A percentile compares a stretch with the other conserved stretches of the same genome.
These are phyloP conservation scores for Sonneratia caseolaris DNA, from an alignment of 345 rosid genomes.

Conservation along the genomic window DNA sequence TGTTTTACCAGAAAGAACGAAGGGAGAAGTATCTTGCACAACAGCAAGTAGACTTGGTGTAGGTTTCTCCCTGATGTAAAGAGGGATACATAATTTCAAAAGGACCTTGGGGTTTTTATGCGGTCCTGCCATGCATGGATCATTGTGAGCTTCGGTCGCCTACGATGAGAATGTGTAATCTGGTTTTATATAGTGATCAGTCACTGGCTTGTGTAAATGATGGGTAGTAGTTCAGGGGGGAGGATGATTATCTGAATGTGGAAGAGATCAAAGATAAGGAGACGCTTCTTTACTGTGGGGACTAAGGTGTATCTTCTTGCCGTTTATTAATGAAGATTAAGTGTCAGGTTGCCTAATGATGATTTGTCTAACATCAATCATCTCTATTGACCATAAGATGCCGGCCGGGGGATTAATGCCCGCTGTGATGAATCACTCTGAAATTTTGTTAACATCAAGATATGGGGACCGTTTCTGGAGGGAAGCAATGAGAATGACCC, in stretches of 20 bases:
- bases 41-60: slow-evolving; percentile 41
- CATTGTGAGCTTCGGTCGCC: not conserved
- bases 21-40: slow-evolving; percentile 90
- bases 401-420: too few species aligned
- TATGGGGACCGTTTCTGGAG: too few species aligned
- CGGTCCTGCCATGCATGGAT: not conserved
- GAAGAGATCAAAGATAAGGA: not conserved
- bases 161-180: not conserved
- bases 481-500: not conserved
- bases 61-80: not conserved
- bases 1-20: slow-evolving; percentile 65
- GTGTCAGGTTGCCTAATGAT: too few species aligned
- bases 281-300: too few species aligned
- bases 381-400: too few species aligned
- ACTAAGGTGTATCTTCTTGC: too few species aligned
- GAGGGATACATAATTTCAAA: not conserved
- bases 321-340: too few species aligned
- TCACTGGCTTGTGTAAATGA: not conserved
- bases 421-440: too few species aligned
- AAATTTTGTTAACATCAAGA: too few species aligned
- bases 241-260: not conserved
- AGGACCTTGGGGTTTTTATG: not conserved
- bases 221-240: not conserved
- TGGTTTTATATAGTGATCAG: not conserved
- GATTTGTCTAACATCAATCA: too few species aligned